Base-by-base conservation (phyloP, 1,284 basidiomycete species). In the Ceratobasidium papillatum region DNA sequence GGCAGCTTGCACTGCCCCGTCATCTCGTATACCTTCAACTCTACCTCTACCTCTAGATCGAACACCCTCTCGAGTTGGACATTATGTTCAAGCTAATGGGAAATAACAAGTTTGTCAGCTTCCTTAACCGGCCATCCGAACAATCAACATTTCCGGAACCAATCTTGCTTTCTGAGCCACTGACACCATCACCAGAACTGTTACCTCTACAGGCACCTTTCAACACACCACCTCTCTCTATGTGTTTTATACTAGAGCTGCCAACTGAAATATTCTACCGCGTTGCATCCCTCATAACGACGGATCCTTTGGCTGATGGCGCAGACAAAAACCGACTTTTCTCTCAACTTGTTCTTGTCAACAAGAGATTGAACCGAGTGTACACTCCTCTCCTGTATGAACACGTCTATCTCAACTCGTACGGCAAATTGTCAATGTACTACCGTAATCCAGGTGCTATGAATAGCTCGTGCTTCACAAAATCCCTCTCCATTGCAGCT, bases 301-400 rank as follows among this genome's bases (percentile, higher is more conserved):
- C 12, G 17, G 30, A 49, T 22, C 34, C 43, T n/a, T 14, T 25
- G 27, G 62, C 4, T 30, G 30, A 25, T 27, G 30, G 32, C 0
- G 27, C 27, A 19, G 8, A 30, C 9, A 45, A 41, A 22, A 9
- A 3, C 1, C 41, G 25, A 27, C 2, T 30, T 41, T 43, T 45
- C 11, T 64, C 45, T 25, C 22, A 49, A 27, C 62, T 64, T n/a
- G 62, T 49, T 19, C 62, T 47, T 17, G 41, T 64, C 19, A 47
- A 49, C 30, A 64, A 64, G 43, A 27, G 43, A 9, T 32, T 64
- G 25, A 64, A 64, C 45, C 25, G 14, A 19, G 30, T 34, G 1
- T 64, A 32, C 45, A 64, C 62, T 25, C 62, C 62, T 8, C 62
- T 64, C 27, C 45, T 64, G 4, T 64, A 64, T 12, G 22, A 64